Base-by-base conservation (phyloP, 306 rosid species). In the apple (Malus domestica) region DNA sequence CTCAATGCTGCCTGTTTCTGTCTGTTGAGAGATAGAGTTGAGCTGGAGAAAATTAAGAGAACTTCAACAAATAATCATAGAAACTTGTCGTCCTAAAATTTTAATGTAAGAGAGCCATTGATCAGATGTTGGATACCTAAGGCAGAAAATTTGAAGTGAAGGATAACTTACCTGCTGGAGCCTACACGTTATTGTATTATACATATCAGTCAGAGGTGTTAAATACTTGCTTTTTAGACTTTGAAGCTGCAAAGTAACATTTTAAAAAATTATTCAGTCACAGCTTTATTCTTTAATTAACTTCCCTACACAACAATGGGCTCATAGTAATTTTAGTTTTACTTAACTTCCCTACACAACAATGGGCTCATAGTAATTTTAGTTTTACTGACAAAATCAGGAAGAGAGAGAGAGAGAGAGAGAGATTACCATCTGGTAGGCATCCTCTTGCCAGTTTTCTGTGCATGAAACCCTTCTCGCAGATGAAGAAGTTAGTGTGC, bases 391-490 rank as follows among this genome's bases (percentile, higher is more conserved):
- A 35, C n/a, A 68, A 14, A 67, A 29, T n/a, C 33, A 18, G n/a
- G 1, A 25, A 13, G 33, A 27, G 3, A 27, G 70, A 65, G 14
- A 67, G 7, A 13, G 33, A 13, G 9, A 29, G 42, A 38, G 42
- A 70, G 30, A 30, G 65, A 55, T 62, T 84, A 91, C 98, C 96
- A 85, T 92, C 82, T 84, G 90, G 77, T 80, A 89, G 73, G 80
- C 72, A 72, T 87, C 97, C 85, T 90, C 97, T 83, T 84, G 94
- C 93, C 90, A 82, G 74, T 94, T 96, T 65, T 73, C 84, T 29
- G 88, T 88, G 83, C 79, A 84, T 75, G 85, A 79, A 55, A 87
- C 89, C 82, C 87, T 89, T 62, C 87, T 79, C 85, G 80, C 94
- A 38, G 79, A 78, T 23, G 96, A 84, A 61, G 95, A 89, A 77